Percentiles rank a stretch among this genome's conserved stretches.
Conservation (phyloP, 306 rosid genomes). For the Malus sieversii region DNA sequence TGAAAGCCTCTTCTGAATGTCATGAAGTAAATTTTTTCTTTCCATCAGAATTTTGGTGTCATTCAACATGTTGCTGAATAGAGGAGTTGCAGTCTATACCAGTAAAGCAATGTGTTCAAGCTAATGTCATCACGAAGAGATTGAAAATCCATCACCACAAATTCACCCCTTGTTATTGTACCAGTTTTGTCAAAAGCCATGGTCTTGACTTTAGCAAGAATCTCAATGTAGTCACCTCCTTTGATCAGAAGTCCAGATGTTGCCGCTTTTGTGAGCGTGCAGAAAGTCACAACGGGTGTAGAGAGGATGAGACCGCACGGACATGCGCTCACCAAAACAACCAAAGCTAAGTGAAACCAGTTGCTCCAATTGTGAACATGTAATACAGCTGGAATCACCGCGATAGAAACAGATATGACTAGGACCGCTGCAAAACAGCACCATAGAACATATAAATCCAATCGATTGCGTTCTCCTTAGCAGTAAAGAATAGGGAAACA, state of each 20-base stretch:
- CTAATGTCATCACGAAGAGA: conserved; percentile 56
- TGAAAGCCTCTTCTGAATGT: not conserved
- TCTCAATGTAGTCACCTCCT: conserved; percentile 84
- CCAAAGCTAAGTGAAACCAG: conserved; percentile 87
- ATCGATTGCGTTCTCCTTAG: not conserved
- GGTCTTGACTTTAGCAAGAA: conserved; percentile 60
- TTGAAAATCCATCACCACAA: conserved; percentile 55
- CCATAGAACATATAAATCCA: not conserved
- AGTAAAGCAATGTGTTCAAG: conserved; percentile 56
- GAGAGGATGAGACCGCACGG: conserved; percentile 93
- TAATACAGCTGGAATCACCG: conserved; percentile 50
- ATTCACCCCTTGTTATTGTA: conserved; percentile 85
- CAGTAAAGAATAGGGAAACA: not conserved
- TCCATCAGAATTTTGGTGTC: not conserved
- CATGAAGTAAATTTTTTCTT: too few relatives aligned
- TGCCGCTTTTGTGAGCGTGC: conserved; percentile 91
- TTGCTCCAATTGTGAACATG: conserved; percentile 33
- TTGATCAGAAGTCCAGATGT: conserved; percentile 82
- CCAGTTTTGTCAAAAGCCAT: conserved; percentile 95
- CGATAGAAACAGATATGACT: conserved; percentile 41
- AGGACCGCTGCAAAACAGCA: conserved; percentile 54
- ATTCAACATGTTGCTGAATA: not conserved
- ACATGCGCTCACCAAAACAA: conserved; percentile 86
- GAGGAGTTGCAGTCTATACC: conserved; percentile 35
- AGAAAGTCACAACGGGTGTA: conserved; percentile 90